Evolutionary conservation across 257 asterid species (phyloP).

Genomic region (Primulina eburnea): DNA sequence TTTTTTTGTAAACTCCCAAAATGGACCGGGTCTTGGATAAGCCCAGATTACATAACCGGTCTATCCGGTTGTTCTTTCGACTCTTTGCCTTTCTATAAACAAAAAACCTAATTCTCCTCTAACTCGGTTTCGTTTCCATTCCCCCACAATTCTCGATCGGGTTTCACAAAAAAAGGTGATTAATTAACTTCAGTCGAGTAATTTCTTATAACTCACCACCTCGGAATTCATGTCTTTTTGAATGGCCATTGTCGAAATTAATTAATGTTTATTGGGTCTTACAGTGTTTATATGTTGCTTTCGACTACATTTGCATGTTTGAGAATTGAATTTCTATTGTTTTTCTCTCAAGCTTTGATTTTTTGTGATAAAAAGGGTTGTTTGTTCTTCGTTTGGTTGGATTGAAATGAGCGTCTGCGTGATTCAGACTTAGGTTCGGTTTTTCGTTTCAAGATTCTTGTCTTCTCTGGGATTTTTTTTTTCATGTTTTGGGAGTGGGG

Average conservation of each 20-base stretch:
- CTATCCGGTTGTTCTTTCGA: constrained; percentile 43
- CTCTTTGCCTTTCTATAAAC: constrained; percentile 27
- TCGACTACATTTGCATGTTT: constrained; percentile 24
- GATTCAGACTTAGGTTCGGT: constrained; percentile 16
- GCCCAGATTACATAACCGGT: constrained; percentile 46
- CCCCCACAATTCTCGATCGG: constrained; percentile 34
- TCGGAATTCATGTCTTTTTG: constrained; percentile 13
- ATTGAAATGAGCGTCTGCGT: constrained; percentile 13
- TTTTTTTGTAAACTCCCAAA: too few species aligned
- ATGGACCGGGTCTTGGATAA: constrained; percentile 14
- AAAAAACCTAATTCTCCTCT: constrained; percentile 30
- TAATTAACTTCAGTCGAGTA: constrained; percentile 41
- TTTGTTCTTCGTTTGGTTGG: constrained; percentile 3
- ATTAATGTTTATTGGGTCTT: constrained; percentile 2
- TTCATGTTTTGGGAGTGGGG: not conserved
- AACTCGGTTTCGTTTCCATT: constrained; percentile 53
- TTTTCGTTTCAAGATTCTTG: constrained; percentile 1
- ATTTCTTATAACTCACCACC: constrained; percentile 32
- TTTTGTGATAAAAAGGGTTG: constrained; percentile 16
- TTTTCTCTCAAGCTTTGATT: constrained; percentile 14
- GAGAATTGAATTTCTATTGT: constrained; percentile 20
- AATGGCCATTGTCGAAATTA: not conserved
- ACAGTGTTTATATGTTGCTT: constrained; percentile 14
- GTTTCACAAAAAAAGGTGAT: constrained; percentile 16
- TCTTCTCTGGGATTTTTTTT: not conserved